phyloP scores from a whole-genome alignment of 768 basidiomycete genomes.

The Phlebiopsis flavidoalba region DNA sequence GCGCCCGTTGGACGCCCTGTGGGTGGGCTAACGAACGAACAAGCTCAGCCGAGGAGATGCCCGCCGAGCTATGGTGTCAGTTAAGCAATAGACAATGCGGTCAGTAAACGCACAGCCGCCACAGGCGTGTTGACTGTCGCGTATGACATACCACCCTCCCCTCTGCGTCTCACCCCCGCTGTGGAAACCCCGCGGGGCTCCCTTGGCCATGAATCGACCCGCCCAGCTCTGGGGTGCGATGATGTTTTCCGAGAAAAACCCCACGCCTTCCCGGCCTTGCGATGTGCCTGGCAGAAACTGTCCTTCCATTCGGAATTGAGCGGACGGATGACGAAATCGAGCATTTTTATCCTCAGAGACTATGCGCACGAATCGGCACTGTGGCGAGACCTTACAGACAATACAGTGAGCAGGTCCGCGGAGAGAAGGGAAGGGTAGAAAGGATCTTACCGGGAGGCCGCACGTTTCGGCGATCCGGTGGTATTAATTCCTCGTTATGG shows the following conservation, averaged over 20 bases:
- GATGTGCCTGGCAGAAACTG: neutral
- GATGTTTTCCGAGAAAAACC: no score
- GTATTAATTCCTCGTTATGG: neutral
- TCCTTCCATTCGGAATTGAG: neutral
- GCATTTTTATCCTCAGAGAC: neutral
- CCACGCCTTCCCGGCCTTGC: neutral
- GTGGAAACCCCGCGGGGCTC: neutral
- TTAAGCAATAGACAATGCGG: neutral
- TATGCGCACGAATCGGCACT: neutral
- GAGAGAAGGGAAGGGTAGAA: neutral
- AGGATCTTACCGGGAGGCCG: neutral
- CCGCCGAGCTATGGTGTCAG: neutral
- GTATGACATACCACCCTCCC: neutral
- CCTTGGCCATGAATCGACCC: neutral
- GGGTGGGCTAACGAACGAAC: neutral
- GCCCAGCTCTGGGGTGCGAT: neutral
- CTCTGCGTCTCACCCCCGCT: no score
- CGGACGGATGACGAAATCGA: neutral
- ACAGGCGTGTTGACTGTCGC: neutral
- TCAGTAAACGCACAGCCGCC: neutral
- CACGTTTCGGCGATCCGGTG: neutral
- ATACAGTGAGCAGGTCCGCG: neutral
- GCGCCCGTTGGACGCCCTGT: neutral
- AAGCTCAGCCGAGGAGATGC: neutral
- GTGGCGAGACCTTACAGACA: neutral